phyloP scores from a whole-genome alignment of 139 green algal species.

The Tetraselmis chui region DNA sequence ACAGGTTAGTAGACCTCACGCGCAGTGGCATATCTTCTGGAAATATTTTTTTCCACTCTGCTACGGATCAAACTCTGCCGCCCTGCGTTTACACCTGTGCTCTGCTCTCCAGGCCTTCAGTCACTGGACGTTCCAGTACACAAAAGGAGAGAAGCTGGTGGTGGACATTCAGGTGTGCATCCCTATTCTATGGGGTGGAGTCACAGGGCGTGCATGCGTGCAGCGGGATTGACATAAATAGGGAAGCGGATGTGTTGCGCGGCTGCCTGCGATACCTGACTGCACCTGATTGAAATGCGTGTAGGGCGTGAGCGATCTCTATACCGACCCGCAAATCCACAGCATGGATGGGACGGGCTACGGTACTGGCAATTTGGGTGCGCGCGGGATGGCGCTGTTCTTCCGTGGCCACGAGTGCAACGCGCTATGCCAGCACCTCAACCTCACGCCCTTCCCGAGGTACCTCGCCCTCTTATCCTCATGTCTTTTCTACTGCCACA shows the following conservation, averaged over 20 bases:
- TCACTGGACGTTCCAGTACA: constrained; percentile 40
- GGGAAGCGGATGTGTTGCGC: no score
- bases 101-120: constrained; percentile 36
- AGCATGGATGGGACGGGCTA: constrained; percentile 28
- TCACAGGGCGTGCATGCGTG: no score
- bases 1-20: no score
- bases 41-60: no score
- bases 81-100: no score
- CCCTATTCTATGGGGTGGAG: no score
- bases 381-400: constrained; percentile 40
- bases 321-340: constrained; percentile 44
- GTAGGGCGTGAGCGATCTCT: constrained; percentile 40
- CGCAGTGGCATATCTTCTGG: no score
- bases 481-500: no score
- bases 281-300: background rate
- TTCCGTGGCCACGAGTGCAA: constrained; percentile 49
- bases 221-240: no score
- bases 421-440: constrained; percentile 30
- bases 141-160: constrained; percentile 29
- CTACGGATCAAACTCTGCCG: no score
- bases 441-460: constrained; percentile 29
- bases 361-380: constrained; percentile 27
- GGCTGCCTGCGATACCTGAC: no score
- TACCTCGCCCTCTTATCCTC: no score
- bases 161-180: constrained; percentile 38